Base-by-base conservation (phyloP, 345 rosid species). In the Brassica juncea region DNA sequence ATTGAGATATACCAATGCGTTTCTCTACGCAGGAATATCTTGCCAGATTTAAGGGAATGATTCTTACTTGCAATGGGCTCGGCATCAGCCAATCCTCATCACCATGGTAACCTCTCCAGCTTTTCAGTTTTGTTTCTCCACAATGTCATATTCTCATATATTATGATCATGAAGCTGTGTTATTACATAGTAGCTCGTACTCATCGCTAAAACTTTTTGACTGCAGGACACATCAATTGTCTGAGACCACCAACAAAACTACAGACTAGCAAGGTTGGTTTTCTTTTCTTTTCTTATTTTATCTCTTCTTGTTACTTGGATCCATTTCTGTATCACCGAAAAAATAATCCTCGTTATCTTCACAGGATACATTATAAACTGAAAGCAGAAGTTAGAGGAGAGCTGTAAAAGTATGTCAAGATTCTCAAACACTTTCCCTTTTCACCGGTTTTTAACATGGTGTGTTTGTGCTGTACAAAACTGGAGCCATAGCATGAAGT, bases 21-120 rank as follows among this genome's bases (percentile, higher is more conserved):
- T 58, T 64, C 21, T 60, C 7, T 39, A 70, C 70, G 27, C 88
- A 92, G 97, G 97, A 92, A 81, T 92, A 90, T 78, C 95, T 92
- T 58, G 87, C 90, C 67, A 87, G 97, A 84, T 92, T 89, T 83
- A 92, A 92, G 82, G 97, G 97, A 82, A 89, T 92, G 93, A 92
- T 89, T 66, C 90, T 92, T 73, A 92, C 97, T 32, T 92, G 95
- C 86, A 90, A 92, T 55, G 97, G 95, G 30, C 97, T 92, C n/a
- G 95, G 95, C 60, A 92, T 92, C 42, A 82, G 85, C 76, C 90
- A 81, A 16, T 58, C 85, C 28, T 68, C 93, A 71, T 86, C 94
- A 54, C 81, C 61, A 69, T 87, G 93, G 93, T 59, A 60, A 74
- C 32, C 63, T 80, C 61, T 28, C 34, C 73, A 30, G 12, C 19